phyloP scores from a whole-genome alignment of 2,329 filamentous ascomycete species.

The Alternaria sp. region DNA sequence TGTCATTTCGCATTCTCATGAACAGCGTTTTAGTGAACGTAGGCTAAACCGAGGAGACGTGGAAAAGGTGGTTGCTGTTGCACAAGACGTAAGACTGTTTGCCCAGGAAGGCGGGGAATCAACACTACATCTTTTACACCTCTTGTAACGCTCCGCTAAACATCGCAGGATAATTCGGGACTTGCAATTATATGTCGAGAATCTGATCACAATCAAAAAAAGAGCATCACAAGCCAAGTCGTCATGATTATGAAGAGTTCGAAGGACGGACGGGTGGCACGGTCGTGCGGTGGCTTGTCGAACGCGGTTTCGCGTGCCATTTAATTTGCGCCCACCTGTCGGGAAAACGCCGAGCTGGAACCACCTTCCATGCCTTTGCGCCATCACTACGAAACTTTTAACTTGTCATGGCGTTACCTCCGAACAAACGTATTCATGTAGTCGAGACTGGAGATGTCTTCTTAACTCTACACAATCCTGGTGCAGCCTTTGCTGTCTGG shows the following conservation, averaged over 20 bases:
- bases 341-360: background rate
- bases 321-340: background rate
- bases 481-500: conserved; percentile 15
- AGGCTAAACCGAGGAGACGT: background rate
- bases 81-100: too few relatives aligned
- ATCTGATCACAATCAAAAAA: too few relatives aligned
- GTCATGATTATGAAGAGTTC: background rate
- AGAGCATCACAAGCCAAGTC: background rate
- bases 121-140: background rate
- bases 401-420: background rate
- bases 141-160: background rate
- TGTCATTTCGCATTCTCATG: background rate
- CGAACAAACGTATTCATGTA: conserved; percentile 2
- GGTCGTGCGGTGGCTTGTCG: background rate
- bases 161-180: background rate
- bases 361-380: too few relatives aligned
- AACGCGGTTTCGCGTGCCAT: background rate
- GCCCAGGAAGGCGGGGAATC: background rate
- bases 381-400: too few relatives aligned
- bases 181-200: background rate
- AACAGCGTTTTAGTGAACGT: background rate
- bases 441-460: conserved; percentile 14
- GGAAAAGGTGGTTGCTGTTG: background rate
- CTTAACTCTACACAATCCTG: conserved; percentile 4
- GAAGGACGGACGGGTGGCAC: background rate